Evolutionary conservation across 2,329 filamentous ascomycete species (phyloP).

Genomic region (Diaporthe australafricana): DNA sequence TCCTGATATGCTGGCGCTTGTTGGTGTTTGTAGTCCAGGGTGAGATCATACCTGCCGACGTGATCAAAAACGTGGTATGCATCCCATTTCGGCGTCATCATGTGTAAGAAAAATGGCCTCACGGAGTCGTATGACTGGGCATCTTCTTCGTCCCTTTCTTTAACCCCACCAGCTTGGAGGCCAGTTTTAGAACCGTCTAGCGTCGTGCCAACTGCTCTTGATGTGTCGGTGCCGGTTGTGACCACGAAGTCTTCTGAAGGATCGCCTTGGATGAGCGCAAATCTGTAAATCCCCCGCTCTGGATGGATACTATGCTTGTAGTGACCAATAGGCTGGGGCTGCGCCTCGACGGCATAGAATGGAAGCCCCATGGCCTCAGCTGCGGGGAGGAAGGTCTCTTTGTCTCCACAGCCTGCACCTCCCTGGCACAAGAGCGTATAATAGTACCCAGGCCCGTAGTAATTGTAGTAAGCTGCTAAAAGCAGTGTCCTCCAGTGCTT

Average conservation of each 20-base stretch:
- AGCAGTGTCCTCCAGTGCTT: conserved; percentile 58
- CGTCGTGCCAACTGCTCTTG: neutral
- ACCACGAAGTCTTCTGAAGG: neutral
- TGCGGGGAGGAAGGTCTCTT: conserved; percentile 59
- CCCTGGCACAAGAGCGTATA: conserved; percentile 59
- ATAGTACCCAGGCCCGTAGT: conserved; percentile 62
- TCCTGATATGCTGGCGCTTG: neutral
- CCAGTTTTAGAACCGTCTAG: neutral
- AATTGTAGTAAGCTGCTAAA: conserved; percentile 65
- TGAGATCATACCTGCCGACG: conserved; percentile 4
- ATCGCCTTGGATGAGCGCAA: neutral
- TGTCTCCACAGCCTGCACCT: conserved; percentile 56
- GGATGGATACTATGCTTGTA: neutral
- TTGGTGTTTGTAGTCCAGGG: neutral
- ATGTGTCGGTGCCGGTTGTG: neutral
- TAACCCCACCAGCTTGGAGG: neutral
- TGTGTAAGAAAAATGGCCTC: conserved; percentile 10
- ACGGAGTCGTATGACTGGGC: neutral
- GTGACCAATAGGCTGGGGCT: neutral
- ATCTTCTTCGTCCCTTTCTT: neutral
- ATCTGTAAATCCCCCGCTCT: neutral
- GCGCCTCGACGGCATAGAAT: conserved; percentile 53
- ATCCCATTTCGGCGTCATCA: conserved; percentile 13
- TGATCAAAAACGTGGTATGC: conserved; percentile 8
- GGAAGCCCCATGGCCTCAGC: conserved; percentile 52